Base-by-base conservation (phyloP, 2,329 filamentous ascomycete genomes). In the Pseudovirgaria hyperparasitica region DNA sequence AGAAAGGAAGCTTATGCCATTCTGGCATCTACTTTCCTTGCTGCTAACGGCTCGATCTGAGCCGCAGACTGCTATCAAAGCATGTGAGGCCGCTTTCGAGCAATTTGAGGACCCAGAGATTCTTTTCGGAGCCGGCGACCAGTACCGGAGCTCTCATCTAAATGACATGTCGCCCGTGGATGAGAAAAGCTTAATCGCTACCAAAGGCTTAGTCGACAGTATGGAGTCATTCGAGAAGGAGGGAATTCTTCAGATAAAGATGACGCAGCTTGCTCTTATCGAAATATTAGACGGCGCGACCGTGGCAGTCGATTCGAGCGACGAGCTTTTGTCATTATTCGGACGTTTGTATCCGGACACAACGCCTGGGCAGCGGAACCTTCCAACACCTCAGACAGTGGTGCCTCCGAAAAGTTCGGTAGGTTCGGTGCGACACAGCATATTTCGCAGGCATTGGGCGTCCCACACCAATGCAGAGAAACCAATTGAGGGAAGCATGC, bases 1-100 rank as follows among this genome's bases (percentile, higher is more conserved):
- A 30, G 75, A 84, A 46, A 63, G 65, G 26, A 65, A 66, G 34
- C 43, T 72, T n/a, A 74, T 96, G 14, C 77, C 86, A 3, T 56
- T 94, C 14, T 94, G 90, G 86, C 90, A 98, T 59, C 65, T 98
- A 10, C 65, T 98, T 24, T 77, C 84, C 1, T 64, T 98, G 14
- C 63, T 96, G 13, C 58, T 96, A 16, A 93, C 82, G 38, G 82
- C 85, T 1, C 75, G 81, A 37, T 80, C 92, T 38, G 85, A 94
- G 36, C 92, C 81, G 42, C 61, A 72, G 26, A 78, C 81, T 50
- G 86, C 90, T 2, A 69, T 72, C 16, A 76, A 77, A 43, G 78
- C 85, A 17, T 96, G 86, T 40, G 84, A 92, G 47, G 85, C 82
- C 15, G 86, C 85, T 4, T 80, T 96, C 46, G 85, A 93, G 39